Conservation (phyloP, 1,139 yeast genomes). For the Schizosaccharomyces versatilis region DNA sequence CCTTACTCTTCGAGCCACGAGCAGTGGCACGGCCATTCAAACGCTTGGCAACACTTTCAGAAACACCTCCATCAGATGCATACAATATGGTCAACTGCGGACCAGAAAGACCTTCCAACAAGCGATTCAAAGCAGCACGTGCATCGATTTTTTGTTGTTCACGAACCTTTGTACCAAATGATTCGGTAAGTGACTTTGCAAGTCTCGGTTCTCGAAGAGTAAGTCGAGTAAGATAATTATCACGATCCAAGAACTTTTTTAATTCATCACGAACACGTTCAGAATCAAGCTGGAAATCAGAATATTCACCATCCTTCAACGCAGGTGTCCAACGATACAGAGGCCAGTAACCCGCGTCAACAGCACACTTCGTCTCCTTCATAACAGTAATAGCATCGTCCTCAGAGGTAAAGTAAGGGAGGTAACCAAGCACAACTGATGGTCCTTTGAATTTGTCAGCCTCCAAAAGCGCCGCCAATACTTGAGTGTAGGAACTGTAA, state of each 20-base stretch:
- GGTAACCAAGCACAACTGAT: conserved; percentile 69
- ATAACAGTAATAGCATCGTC: conserved; percentile 55
- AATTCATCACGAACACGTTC: conserved; percentile 58
- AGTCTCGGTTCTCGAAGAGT: conserved; percentile 51
- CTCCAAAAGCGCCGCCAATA: conserved; percentile 68
- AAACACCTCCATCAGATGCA: conserved; percentile 86
- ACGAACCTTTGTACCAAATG: conserved; percentile 40
- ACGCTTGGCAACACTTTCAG: conserved; percentile 64
- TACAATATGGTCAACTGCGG: conserved; percentile 81
- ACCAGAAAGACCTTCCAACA: conserved; percentile 72
- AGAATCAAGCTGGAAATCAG: conserved; percentile 60
- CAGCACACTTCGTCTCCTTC: conserved; percentile 73
- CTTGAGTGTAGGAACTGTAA: conserved; percentile 81
- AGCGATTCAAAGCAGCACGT: conserved; percentile 50
- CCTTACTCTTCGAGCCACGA: conserved; percentile 30
- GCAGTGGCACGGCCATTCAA: conserved; percentile 37
- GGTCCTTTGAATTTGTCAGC: conserved; percentile 81
- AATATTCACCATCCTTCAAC: conserved; percentile 22
- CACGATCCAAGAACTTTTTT: conserved; percentile 64
- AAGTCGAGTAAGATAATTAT: conserved; percentile 61
- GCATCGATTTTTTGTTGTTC: conserved; percentile 45
- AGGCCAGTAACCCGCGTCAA: conserved; percentile 91
- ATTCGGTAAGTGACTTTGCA: conserved; percentile 47
- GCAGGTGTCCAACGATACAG: conserved; percentile 65
- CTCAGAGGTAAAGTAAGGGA: conserved; percentile 48